phyloP scores from a whole-genome alignment of 495 filamentous ascomycete species.

The Sporormia fimetaria region DNA sequence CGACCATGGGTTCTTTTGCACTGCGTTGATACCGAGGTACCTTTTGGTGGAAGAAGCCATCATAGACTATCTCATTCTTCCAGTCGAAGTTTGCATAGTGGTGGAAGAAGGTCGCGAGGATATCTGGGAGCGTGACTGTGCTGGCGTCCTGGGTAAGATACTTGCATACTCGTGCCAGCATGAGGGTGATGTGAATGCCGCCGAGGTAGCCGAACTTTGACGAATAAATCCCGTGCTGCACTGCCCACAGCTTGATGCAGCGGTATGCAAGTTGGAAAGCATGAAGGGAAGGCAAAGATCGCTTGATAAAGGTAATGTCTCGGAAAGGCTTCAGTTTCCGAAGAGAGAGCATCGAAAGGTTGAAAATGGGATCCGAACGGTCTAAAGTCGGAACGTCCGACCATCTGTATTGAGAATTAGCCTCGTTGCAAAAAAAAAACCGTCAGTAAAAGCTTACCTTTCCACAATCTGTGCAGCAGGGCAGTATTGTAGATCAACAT shows the following conservation, averaged over 20 bases:
- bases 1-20: slow-evolving; percentile 43
- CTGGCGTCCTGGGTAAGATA: slow-evolving; percentile 28
- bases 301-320: slow-evolving; percentile 43
- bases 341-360: slow-evolving; percentile 38
- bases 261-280: slow-evolving; percentile 43
- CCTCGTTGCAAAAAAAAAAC: neutral
- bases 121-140: slow-evolving; percentile 31
- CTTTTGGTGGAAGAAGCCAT: slow-evolving; percentile 39
- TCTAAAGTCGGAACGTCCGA: slow-evolving; percentile 22
- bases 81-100: slow-evolving; percentile 48
- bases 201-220: slow-evolving; percentile 47
- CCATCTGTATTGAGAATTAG: slow-evolving; percentile 28
- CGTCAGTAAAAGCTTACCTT: slow-evolving; percentile 19
- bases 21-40: slow-evolving; percentile 38
- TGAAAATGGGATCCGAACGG: slow-evolving; percentile 36
- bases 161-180: slow-evolving; percentile 45
- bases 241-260: slow-evolving; percentile 45
- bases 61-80: slow-evolving; percentile 38
- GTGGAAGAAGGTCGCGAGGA: slow-evolving; percentile 44
- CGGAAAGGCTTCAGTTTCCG: slow-evolving; percentile 45
- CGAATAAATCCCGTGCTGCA: slow-evolving; percentile 44
- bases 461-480: slow-evolving; percentile 39
- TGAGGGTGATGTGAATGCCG: slow-evolving; percentile 46
- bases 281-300: slow-evolving; percentile 41
- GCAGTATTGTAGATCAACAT: slow-evolving; percentile 50